Conservation (phyloP, 1,139 yeast species). For the Candida smagusa region DNA sequence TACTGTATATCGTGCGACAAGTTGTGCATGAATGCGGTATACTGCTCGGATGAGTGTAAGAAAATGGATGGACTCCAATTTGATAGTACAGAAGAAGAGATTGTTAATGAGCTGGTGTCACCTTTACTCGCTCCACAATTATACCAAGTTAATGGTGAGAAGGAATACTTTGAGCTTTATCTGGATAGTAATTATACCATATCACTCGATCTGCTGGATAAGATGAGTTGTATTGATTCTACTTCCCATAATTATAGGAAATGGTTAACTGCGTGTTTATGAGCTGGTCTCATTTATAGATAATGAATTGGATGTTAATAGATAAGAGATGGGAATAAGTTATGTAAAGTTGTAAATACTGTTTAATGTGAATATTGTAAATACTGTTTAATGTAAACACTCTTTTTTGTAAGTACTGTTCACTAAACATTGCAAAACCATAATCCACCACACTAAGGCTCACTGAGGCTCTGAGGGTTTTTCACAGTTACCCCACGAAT, state of each 20-base stretch:
- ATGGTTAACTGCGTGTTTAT: conserved; percentile 39
- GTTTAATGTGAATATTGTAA: no score
- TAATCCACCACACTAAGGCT: no score
- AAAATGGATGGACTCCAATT: conserved; percentile 33
- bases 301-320: neutral
- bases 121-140: conserved; percentile 36
- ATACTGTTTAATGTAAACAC: no score
- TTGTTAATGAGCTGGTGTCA: conserved; percentile 42
- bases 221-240: conserved; percentile 19
- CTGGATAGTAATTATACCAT: conserved; percentile 11
- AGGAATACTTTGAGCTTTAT: neutral
- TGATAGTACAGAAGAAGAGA: conserved; percentile 26
- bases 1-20: conserved; percentile 66
- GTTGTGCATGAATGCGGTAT: conserved; percentile 51
- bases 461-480: neutral
- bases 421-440: no score
- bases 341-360: no score
- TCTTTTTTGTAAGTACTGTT: no score
- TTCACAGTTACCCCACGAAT: conserved; percentile 1
- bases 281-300: conserved; percentile 2
- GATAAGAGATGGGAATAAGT: no score
- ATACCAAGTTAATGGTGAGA: conserved; percentile 1
- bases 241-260: conserved; percentile 44
- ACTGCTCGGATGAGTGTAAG: conserved; percentile 61
- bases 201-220: conserved; percentile 3